Evolutionary conservation across 495 filamentous ascomycete genomes (phyloP).

Genomic region (Penicillium malachiteum): DNA sequence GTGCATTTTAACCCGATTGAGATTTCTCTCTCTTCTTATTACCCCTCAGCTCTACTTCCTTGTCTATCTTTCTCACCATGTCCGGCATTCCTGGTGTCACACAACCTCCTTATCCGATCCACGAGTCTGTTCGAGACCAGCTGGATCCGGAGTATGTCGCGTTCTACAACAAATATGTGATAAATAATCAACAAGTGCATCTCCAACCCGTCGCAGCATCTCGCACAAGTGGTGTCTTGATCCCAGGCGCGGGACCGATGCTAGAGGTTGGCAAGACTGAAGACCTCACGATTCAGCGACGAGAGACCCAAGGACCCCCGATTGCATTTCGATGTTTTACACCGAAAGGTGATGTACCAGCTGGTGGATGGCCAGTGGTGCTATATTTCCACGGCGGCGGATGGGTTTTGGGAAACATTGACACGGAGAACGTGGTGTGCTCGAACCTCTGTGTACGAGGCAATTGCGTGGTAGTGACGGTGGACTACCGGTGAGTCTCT

Average conservation of each 20-base stretch:
- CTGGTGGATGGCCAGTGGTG: conserved; percentile 53
- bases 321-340: conserved; percentile 49
- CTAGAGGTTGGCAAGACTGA: conserved; percentile 49
- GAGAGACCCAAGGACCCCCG: conserved; percentile 47
- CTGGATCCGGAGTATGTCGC: conserved; percentile 52
- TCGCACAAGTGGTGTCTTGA: conserved; percentile 49
- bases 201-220: conserved; percentile 54
- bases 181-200: conserved; percentile 50
- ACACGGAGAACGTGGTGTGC: conserved; percentile 59
- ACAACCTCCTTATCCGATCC: conserved; percentile 56
- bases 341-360: conserved; percentile 41
- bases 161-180: conserved; percentile 56
- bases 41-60: background rate
- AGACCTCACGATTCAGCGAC: conserved; percentile 46
- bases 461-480: conserved; percentile 52
- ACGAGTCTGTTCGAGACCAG: conserved; percentile 45
- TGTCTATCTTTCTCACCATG: conserved; percentile 21
- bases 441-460: conserved; percentile 52
- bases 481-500: conserved; percentile 53
- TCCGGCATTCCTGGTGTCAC: conserved; percentile 22
- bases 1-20: background rate
- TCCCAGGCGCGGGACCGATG: conserved; percentile 53
- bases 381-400: conserved; percentile 60
- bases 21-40: background rate
- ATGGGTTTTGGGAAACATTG: conserved; percentile 59